These are phyloP conservation scores for Purshia tridentata DNA, from an alignment of 306 rosid species.

Conservation along the genomic window DNA sequence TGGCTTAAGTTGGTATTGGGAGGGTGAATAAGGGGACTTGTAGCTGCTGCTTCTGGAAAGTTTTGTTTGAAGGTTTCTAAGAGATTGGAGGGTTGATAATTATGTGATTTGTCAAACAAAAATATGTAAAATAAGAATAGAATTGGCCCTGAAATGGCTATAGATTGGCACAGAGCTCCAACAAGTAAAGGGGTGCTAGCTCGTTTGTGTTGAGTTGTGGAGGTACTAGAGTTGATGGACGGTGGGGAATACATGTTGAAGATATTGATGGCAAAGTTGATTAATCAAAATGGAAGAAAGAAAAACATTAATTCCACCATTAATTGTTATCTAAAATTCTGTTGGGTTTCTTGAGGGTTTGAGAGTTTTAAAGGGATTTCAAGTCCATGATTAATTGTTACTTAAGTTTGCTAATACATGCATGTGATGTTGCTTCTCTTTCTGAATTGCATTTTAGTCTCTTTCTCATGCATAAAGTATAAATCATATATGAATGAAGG, in stretches of 20 bases:
- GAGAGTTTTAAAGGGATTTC: not conserved
- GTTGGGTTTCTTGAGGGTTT: not conserved
- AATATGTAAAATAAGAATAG: conserved; percentile 29
- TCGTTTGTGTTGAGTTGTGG: conserved; percentile 14
- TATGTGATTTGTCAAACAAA: conserved; percentile 10
- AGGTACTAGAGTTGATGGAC: not conserved
- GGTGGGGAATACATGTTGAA: conserved; percentile 28
- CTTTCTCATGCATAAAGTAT: too few species aligned
- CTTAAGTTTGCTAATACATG: conserved; percentile 2
- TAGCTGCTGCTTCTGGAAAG: conserved; percentile 2
- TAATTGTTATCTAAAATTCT: not conserved
- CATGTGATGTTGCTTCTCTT: not conserved
- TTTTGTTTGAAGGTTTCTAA: conserved; percentile 28
- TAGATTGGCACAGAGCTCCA: conserved; percentile 25
- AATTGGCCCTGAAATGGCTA: conserved; percentile 28
- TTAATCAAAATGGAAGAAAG: not conserved
- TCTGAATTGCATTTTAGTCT: too few species aligned
- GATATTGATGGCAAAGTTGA: not conserved
- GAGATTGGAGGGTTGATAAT: conserved; percentile 28
- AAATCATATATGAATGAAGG: too few species aligned
- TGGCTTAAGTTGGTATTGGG: conserved; percentile 31
- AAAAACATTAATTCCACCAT: not conserved
- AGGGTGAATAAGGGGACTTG: not conserved
- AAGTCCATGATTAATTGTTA: conserved; percentile 4
- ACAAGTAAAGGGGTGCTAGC: conserved; percentile 4